phyloP scores from a whole-genome alignment of 2,329 filamentous ascomycete genomes.

The Scedosporium dehoogii region DNA sequence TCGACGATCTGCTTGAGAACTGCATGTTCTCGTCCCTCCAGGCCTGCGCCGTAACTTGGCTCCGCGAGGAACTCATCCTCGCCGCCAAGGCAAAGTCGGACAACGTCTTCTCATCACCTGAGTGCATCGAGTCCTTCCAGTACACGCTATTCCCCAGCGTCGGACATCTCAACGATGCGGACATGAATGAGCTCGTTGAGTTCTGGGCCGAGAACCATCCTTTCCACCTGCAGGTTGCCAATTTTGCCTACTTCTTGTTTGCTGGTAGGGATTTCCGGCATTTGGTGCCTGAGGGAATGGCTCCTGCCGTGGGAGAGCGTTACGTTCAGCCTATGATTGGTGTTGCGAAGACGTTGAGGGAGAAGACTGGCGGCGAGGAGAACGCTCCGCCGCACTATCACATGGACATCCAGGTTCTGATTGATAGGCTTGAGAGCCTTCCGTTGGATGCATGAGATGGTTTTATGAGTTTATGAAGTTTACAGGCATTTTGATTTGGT shows the following conservation, averaged over 20 bases:
- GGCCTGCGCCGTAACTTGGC: conserved; percentile 52
- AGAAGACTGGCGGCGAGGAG: conserved; percentile 17
- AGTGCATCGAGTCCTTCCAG: conserved; percentile 50
- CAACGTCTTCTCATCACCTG: conserved; percentile 37
- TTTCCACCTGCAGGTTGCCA: conserved; percentile 49
- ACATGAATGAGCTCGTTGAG: conserved; percentile 33
- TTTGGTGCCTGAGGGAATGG: conserved; percentile 45
- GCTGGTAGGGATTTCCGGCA: neutral
- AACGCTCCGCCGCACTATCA: conserved; percentile 17
- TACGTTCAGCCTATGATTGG: conserved; percentile 44
- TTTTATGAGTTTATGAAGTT: neutral
- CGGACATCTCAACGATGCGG: conserved; percentile 32
- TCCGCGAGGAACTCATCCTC: conserved; percentile 50
- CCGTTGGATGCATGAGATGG: conserved; percentile 10
- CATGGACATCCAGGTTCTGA: conserved; percentile 28
- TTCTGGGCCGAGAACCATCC: conserved; percentile 42
- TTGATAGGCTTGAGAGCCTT: conserved; percentile 30
- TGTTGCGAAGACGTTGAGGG: conserved; percentile 27
- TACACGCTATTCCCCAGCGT: conserved; percentile 52
- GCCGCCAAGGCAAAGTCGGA: conserved; percentile 24
- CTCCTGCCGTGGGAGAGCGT: conserved; percentile 45
- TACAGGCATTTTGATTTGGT: neutral
- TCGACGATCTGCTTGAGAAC: conserved; percentile 56
- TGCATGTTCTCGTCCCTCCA: conserved; percentile 54
- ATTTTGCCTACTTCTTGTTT: conserved; percentile 50